A percentile compares a stretch with the other conserved stretches of the same genome.
These are phyloP conservation scores for Russula dissimulans DNA, from an alignment of 768 basidiomycete species.

Conservation along the genomic window DNA sequence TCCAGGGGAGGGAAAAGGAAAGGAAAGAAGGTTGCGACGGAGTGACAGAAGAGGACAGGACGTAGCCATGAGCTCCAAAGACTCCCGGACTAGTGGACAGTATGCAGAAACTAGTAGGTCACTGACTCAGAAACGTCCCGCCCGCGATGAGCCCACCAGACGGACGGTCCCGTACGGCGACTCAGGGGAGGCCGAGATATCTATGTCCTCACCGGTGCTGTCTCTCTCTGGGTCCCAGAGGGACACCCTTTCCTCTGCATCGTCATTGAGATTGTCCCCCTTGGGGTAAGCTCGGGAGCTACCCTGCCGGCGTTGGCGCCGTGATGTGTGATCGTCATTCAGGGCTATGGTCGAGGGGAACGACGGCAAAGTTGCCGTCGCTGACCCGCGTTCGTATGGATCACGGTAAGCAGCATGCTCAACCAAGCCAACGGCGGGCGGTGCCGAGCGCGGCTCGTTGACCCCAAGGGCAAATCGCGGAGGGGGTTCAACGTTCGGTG, in stretches of 20 bases:
- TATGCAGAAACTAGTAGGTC: background rate
- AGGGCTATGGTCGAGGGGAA: background rate
- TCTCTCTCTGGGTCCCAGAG: constrained; percentile 29
- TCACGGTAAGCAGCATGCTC: background rate
- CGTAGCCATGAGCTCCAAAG: background rate
- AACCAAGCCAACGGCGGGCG: constrained; percentile 1
- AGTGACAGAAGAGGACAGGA: background rate
- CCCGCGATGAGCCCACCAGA: constrained; percentile 5
- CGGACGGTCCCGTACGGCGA: constrained; percentile 16
- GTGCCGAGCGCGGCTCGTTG: constrained; percentile 10
- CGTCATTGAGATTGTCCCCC: constrained; percentile 33
- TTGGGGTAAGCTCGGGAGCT: constrained; percentile 31
- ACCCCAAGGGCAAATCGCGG: background rate
- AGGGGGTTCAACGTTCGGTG: background rate
- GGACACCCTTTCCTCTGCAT: constrained; percentile 52
- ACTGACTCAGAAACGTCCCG: constrained; percentile 1
- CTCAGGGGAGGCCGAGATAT: background rate
- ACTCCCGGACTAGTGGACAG: background rate
- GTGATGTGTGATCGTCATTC: background rate
- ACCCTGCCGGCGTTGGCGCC: constrained; percentile 27
- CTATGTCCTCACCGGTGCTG: background rate
- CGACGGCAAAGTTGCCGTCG: constrained; percentile 1
- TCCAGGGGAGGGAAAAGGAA: background rate
- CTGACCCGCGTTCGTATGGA: constrained; percentile 8
- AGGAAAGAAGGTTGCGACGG: background rate